Base-by-base conservation (phyloP, 192 early-diverging fungal species). In the Gonapodya sp. region DNA sequence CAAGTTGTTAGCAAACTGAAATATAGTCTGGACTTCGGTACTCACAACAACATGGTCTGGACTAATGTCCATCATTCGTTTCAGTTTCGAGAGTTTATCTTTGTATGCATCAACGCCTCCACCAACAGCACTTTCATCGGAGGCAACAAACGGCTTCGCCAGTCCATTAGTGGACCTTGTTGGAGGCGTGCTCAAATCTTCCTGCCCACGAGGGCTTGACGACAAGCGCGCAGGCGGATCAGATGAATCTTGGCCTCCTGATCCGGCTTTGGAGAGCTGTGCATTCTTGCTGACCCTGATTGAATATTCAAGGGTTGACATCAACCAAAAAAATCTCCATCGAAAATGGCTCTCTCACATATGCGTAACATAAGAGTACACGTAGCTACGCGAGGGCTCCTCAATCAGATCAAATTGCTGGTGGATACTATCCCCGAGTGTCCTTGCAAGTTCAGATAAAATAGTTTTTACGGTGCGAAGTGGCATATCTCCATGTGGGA, bases 381-480 rank as follows among this genome's bases (percentile, higher is more conserved):
- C 88, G 35, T 90, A 89, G 73, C 92, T 93, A 46, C 83, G 82
- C 64, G 86, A 81, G 2, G 91, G 87, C 79, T 94, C 89, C 8
- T 90, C 86, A 37, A 96, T 90, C 18, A 93, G 81, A 72, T 82
- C 84, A 31, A 91, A 64, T 81, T 92, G 87, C 1, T 93, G 46
- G 24, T 64, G 46, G 8, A 64, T 64, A 64, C 46, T 64, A 8
- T 64, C 46, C 46, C 46, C 46, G 8, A 64, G 46, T 64, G 46
- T 24, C 46, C 46, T 8, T 8, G 46, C 46, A 24, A 97, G 81
- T 83, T 95, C 93, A 31, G 94, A 89, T 35, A 94, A 84, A 30
- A 99, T 88, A 0, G 97, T 97, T 87, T 98, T 98, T 31, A 98
- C 93, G 0, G 97, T 98, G 64, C 96, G 93, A 80, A 96, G 85